Evolutionary conservation across 257 asterid genomes (phyloP).

Genomic region (Nicotiana obtusifolia): DNA sequence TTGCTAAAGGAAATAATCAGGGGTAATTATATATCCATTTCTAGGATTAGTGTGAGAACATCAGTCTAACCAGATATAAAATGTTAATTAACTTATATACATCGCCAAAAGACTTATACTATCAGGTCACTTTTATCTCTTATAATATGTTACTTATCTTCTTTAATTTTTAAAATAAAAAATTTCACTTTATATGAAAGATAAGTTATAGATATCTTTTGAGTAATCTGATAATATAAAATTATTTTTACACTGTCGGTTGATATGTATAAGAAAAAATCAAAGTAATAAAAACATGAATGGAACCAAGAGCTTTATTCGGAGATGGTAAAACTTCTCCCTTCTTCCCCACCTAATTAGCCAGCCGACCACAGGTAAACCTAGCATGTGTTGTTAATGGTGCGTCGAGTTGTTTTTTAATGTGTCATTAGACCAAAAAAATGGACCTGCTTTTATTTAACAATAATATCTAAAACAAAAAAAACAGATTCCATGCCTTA

Average conservation of each 20-base stretch:
- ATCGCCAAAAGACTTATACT: too few relatives aligned
- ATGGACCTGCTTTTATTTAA: background rate
- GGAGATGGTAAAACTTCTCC: background rate
- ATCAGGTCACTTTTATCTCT: too few relatives aligned
- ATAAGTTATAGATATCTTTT: too few relatives aligned
- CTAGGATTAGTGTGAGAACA: background rate
- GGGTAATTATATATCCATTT: background rate
- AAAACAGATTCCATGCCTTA: background rate
- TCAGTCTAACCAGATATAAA: background rate
- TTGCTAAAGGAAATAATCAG: background rate
- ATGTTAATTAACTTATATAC: too few relatives aligned
- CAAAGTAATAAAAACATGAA: background rate
- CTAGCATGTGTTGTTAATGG: background rate
- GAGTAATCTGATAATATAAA: too few relatives aligned
- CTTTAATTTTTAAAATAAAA: too few relatives aligned
- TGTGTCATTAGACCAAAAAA: background rate
- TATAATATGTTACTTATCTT: too few relatives aligned
- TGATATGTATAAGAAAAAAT: too few relatives aligned
- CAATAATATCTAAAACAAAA: too few relatives aligned
- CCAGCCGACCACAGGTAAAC: background rate
- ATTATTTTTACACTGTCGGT: too few relatives aligned
- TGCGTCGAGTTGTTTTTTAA: background rate
- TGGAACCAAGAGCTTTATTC: background rate
- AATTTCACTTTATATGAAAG: too few relatives aligned
- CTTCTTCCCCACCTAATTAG: background rate